Conservation (phyloP, 768 basidiomycete genomes). For the Mycena chlorophos region DNA sequence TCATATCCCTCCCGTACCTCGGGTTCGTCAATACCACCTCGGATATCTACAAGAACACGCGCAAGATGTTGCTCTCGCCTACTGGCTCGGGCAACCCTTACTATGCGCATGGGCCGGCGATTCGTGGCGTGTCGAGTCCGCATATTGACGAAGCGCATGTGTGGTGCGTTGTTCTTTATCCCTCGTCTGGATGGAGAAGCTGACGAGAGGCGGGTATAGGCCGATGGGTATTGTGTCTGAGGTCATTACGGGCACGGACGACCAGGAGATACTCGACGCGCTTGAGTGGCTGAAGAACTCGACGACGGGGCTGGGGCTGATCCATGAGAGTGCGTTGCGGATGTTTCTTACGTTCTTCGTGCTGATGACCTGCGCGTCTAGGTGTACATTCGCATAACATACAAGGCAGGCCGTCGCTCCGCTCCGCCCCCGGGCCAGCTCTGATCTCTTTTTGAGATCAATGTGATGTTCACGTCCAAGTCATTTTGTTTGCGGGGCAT, state of each 20-base stretch:
- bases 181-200: neutral
- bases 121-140: conserved; percentile 17
- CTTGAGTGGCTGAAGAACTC: conserved; percentile 21
- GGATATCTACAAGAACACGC: conserved; percentile 16
- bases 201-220: conserved; percentile 2
- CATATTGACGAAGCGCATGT: conserved; percentile 22
- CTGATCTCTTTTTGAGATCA: too few relatives aligned
- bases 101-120: conserved; percentile 18
- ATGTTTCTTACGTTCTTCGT: neutral
- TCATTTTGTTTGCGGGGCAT: too few relatives aligned
- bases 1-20: conserved; percentile 21
- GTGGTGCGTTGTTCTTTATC: conserved; percentile 4
- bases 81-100: conserved; percentile 19
- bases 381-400: conserved; percentile 13
- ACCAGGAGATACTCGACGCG: conserved; percentile 19
- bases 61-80: conserved; percentile 16
- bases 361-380: neutral
- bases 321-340: conserved; percentile 14
- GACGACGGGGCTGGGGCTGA: conserved; percentile 17
- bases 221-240: conserved; percentile 22
- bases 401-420: too few relatives aligned
- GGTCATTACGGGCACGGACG: conserved; percentile 14
- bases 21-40: conserved; percentile 17
- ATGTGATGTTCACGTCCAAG: too few relatives aligned
- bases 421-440: too few relatives aligned